These are phyloP conservation scores for Candida berthetii DNA, from an alignment of 805 yeast genomes.

Conservation along the genomic window DNA sequence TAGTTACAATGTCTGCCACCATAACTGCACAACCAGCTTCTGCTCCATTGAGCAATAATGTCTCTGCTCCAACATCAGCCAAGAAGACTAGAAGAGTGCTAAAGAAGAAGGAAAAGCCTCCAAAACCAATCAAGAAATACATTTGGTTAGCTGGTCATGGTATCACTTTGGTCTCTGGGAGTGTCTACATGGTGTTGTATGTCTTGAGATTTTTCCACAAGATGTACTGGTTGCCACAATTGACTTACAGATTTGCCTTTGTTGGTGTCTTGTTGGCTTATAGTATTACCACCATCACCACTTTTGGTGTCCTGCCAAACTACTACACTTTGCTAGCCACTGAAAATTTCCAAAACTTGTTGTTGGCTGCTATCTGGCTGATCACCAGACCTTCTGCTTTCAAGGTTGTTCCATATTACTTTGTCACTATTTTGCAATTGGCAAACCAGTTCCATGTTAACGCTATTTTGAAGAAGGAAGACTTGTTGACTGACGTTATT, in stretches of 20 bases:
- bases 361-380: constrained; percentile 53
- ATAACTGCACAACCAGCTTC: background rate
- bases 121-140: constrained; percentile 36
- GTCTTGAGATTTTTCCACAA: constrained; percentile 18
- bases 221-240: constrained; percentile 38
- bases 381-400: constrained; percentile 58
- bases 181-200: constrained; percentile 26
- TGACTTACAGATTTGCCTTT: constrained; percentile 48
- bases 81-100: constrained; percentile 24
- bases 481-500: constrained; percentile 36
- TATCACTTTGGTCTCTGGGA: constrained; percentile 38
- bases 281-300: constrained; percentile 46
- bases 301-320: constrained; percentile 58
- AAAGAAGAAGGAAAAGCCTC: constrained; percentile 25
- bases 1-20: background rate
- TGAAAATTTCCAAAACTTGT: constrained; percentile 67
- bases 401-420: constrained; percentile 55
- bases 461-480: constrained; percentile 32
- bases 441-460: constrained; percentile 32
- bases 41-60: background rate
- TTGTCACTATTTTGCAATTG: constrained; percentile 55
- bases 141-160: constrained; percentile 56
- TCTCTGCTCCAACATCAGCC: background rate
- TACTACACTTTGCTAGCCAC: constrained; percentile 61
- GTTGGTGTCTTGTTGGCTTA: constrained; percentile 51